phyloP scores from a whole-genome alignment of 164 flowering plant genomes.

The grape (Vitis vinifera) region DNA sequence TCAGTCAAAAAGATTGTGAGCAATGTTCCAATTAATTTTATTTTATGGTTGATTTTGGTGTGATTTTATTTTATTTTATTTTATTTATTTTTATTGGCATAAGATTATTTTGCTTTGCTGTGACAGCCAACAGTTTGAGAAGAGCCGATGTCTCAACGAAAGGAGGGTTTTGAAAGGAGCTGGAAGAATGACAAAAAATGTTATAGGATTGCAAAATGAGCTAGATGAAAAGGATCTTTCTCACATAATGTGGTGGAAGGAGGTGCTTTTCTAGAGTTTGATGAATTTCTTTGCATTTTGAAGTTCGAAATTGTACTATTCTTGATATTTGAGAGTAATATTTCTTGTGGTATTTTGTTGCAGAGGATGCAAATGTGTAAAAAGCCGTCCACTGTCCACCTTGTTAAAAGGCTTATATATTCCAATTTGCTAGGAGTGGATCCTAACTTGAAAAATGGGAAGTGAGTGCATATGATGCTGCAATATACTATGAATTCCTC shows the following conservation, averaged over 20 bases:
- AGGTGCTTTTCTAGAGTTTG: slow-evolving; percentile 41
- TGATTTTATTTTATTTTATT: background rate
- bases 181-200: slow-evolving; percentile 43
- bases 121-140: slow-evolving; percentile 23
- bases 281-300: no score
- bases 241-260: slow-evolving; percentile 92
- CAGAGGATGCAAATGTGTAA: slow-evolving; percentile 74
- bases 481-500: background rate
- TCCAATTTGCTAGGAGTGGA: slow-evolving; percentile 86
- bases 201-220: slow-evolving; percentile 31
- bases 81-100: background rate
- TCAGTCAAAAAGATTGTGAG: no score
- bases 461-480: slow-evolving; percentile 35
- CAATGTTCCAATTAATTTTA: no score
- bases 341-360: slow-evolving; percentile 8
- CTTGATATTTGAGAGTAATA: no score
- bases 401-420: slow-evolving; percentile 66
- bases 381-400: slow-evolving; percentile 73
- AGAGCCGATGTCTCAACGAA: slow-evolving; percentile 34
- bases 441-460: slow-evolving; percentile 75
- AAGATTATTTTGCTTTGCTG: background rate
- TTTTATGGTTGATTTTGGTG: no score
- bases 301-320: no score
- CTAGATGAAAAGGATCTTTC: slow-evolving; percentile 56
- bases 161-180: slow-evolving; percentile 33